These are phyloP conservation scores for Vanrija pseudolonga DNA, from an alignment of 1,284 basidiomycete species.

Conservation along the genomic window DNA sequence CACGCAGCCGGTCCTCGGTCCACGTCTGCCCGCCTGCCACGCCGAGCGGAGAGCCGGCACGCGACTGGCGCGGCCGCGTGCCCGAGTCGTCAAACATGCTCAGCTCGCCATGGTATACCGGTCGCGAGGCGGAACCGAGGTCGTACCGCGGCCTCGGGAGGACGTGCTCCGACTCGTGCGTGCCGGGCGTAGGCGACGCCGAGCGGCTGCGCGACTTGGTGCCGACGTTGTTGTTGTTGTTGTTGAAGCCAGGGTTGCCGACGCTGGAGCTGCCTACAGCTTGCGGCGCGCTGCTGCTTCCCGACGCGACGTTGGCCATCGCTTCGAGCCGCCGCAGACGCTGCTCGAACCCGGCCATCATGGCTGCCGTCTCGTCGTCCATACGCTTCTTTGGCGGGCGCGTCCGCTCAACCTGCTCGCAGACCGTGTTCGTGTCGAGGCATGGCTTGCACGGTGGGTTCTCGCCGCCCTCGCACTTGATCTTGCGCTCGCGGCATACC, in stretches of 20 bases:
- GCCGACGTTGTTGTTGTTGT: background rate
- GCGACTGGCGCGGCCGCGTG: background rate
- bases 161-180: background rate
- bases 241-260: background rate
- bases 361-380: background rate
- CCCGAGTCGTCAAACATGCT: slow-evolving; percentile 9
- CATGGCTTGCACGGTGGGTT: slow-evolving; percentile 4
- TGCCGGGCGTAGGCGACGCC: background rate
- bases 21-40: background rate
- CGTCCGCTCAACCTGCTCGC: slow-evolving; percentile 4
- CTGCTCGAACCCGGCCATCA: slow-evolving; percentile 1
- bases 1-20: slow-evolving; percentile 7
- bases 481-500: slow-evolving; percentile 9
- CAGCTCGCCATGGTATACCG: slow-evolving; percentile 9
- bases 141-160: slow-evolving; percentile 1
- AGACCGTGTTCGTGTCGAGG: slow-evolving; percentile 7
- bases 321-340: slow-evolving; percentile 1
- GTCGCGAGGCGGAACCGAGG: slow-evolving; percentile 1
- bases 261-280: too few species aligned
- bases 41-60: too few species aligned
- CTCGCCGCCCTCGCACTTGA: slow-evolving; percentile 8
- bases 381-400: background rate
- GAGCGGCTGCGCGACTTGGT: background rate
- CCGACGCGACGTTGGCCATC: background rate
- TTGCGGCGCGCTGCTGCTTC: background rate